Percentiles rank a stretch among this genome's conserved stretches.
Conservation (phyloP, 2,329 filamentous ascomycete genomes). For the Penicillium hordei region DNA sequence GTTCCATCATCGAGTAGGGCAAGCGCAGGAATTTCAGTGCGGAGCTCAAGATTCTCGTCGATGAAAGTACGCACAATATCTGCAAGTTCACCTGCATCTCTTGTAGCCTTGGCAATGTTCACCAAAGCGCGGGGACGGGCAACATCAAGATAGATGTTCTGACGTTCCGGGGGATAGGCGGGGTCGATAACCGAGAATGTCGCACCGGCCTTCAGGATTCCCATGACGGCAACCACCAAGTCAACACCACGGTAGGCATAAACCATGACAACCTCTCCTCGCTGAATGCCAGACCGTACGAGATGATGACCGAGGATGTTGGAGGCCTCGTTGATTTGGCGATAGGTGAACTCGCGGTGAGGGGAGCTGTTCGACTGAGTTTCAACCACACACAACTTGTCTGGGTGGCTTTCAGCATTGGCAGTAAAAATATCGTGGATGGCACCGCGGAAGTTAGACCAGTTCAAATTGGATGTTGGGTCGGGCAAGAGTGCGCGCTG, state of each 20-base stretch:
- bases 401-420: conserved; percentile 65
- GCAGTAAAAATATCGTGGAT: conserved; percentile 47
- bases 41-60: conserved; percentile 67
- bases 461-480: conserved; percentile 46
- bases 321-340: conserved; percentile 80
- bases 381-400: conserved; percentile 67
- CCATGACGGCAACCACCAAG: conserved; percentile 77
- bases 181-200: conserved; percentile 70
- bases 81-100: conserved; percentile 65
- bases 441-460: conserved; percentile 47
- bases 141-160: conserved; percentile 80
- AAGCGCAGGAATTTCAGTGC: conserved; percentile 72
- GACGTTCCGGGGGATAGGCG: conserved; percentile 74
- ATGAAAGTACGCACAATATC: conserved; percentile 67
- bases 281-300: conserved; percentile 67
- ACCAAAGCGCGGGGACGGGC: conserved; percentile 71
- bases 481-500: conserved; percentile 40
- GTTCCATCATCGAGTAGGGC: conserved; percentile 68
- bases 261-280: conserved; percentile 91
- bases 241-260: conserved; percentile 82
- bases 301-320: conserved; percentile 80
- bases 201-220: conserved; percentile 61
- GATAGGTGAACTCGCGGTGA: conserved; percentile 73
- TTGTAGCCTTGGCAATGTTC: conserved; percentile 68
- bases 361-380: conserved; percentile 55